Evolutionary conservation across 1,284 basidiomycete species (phyloP).

Genomic region (Irpex lacteus): DNA sequence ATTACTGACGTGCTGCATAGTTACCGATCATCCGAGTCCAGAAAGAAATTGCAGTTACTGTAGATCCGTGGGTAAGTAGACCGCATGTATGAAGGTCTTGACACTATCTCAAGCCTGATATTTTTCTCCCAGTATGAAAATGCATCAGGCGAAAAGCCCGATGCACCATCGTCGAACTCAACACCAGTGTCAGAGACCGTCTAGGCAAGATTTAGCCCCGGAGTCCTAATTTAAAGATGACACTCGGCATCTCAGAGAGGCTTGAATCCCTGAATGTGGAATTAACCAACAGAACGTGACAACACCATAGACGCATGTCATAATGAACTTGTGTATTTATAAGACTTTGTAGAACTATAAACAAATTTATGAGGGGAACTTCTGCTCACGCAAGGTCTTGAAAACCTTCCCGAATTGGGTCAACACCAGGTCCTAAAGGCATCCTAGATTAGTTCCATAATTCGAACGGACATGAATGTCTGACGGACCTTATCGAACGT

Average conservation of each 20-base stretch:
- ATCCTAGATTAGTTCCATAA: not conserved
- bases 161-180: not conserved
- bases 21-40: not conserved
- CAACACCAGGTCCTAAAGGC: not conserved
- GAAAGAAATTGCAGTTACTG: not conserved
- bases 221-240: not conserved
- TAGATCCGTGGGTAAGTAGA: not conserved
- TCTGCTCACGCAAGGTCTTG: not conserved
- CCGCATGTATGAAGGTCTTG: not conserved
- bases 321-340: too few relatives aligned
- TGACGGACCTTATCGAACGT: conserved; percentile 32
- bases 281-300: too few relatives aligned
- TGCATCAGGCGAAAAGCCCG: not conserved
- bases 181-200: not conserved
- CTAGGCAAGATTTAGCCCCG: not conserved
- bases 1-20: not conserved
- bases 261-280: too few relatives aligned
- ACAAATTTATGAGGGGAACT: not conserved
- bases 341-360: too few relatives aligned
- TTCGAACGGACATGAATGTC: not conserved
- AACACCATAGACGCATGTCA: too few relatives aligned
- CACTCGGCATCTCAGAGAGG: too few relatives aligned
- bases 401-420: not conserved
- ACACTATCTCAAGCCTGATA: not conserved
- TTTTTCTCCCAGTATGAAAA: not conserved